Evolutionary conservation across 1,139 yeast species (phyloP), one percentile per base, ranked within the genome.

Genomic region (Groenewaldozyma sp.): DNA sequence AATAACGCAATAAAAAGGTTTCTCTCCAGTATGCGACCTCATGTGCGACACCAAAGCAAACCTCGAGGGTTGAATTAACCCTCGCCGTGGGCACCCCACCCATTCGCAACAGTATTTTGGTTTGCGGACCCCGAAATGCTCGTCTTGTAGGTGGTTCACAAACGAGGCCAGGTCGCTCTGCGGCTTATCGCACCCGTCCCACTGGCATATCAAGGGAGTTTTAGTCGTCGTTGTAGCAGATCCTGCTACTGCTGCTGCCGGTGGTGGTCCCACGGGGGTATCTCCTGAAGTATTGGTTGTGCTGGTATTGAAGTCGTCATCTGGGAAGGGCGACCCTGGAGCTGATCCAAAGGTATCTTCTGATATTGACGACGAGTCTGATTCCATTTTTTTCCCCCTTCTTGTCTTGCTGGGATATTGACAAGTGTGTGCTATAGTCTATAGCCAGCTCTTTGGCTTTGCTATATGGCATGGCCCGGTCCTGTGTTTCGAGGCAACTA

Each of bases 11-110:
- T 69, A 74, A 52, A 74, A 78, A 24, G 83, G 83, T 48, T 71
- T 71, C 51, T 78, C 83, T 0, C 82, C 79, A 0, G 83, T 74
- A 54, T 80, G 88, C 2, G 75, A 67, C 38, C 84, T 59, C 51
- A 79, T 65, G 53, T 80, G 88, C 0, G 80, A 67, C 1, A 76
- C 67, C 26, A 80, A 64, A 1, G 80, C 80, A 58, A 74, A 71
- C 42, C 78, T 56, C 5, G 78, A 70, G 3, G 80, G 76, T 52
- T 76, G 82, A 29, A 67, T 66, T 1, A 70, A 57, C 2, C 80
- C 80, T 41, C 63, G 66, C 11, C 80, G 54, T 4, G 70, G 58
- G 54, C 88, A 80, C 7, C 68, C 73, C 35, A 65, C 70, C 87
- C 87, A 80, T 39, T 68, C 73, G 50, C 87, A 80, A 3, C 70